These are phyloP conservation scores for Globisporangium paddicum DNA, from an alignment of 352 stramenopile species.

Conservation along the genomic window DNA sequence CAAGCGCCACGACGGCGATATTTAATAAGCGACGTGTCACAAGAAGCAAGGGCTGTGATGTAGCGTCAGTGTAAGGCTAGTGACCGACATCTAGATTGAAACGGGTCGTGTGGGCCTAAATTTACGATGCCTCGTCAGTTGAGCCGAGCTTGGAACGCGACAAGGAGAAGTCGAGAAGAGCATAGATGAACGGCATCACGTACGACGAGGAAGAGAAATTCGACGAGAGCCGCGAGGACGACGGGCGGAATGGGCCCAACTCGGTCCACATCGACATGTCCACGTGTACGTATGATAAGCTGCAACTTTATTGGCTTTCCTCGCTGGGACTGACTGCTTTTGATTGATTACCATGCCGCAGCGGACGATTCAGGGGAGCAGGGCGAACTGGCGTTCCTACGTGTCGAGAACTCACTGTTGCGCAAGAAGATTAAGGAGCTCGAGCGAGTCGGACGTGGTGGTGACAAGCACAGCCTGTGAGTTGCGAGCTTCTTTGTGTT, in stretches of 20 bases:
- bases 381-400: constrained; percentile 46
- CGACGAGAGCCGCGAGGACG: constrained; percentile 6
- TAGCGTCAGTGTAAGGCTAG: no score
- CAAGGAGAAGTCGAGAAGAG: background rate
- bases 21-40: background rate
- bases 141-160: background rate
- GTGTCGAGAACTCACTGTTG: constrained; percentile 61
- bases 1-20: constrained; percentile 3
- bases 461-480: constrained; percentile 34
- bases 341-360: constrained; percentile 3
- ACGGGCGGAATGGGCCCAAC: constrained; percentile 19
- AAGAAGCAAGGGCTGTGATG: background rate
- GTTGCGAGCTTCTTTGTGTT: no score
- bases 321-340: background rate
- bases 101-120: background rate
- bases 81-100: background rate
- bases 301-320: no score
- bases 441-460: constrained; percentile 37
- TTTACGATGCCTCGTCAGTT: background rate
- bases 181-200: background rate
- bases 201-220: constrained; percentile 7
- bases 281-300: constrained; percentile 14
- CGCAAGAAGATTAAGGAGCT: constrained; percentile 69
- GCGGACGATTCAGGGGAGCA: constrained; percentile 14
- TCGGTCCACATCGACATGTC: constrained; percentile 27